These are phyloP conservation scores for Proliferodiscus dingleyae DNA, from an alignment of 2,329 filamentous ascomycete genomes.

Conservation along the genomic window DNA sequence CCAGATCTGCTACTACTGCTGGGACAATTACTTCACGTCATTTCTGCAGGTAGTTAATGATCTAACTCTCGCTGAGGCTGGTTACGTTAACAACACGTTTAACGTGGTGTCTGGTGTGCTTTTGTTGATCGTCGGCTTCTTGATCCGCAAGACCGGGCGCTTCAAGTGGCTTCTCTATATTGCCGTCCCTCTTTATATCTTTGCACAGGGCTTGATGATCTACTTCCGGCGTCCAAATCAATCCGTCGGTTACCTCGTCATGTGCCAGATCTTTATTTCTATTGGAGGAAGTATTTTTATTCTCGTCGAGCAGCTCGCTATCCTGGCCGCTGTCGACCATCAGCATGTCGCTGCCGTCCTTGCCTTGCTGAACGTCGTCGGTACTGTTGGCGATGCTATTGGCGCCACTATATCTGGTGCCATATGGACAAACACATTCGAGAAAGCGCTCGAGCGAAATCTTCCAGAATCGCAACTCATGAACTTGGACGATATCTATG, in stretches of 20 bases:
- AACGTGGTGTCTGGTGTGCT: conserved; percentile 54
- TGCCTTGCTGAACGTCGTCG: conserved; percentile 54
- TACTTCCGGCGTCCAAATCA: conserved; percentile 49
- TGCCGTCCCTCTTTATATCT: conserved; percentile 31
- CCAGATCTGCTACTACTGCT: conserved; percentile 45
- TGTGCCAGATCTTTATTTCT: conserved; percentile 56
- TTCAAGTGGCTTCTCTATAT: conserved; percentile 21
- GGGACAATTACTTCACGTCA: conserved; percentile 52
- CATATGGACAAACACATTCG: conserved; percentile 58
- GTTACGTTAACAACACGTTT: conserved; percentile 32
- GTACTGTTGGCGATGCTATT: conserved; percentile 54
- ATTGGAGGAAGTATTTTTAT: conserved; percentile 52
- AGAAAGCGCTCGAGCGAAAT: neutral
- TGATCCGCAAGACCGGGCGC: conserved; percentile 28
- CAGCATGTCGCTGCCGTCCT: conserved; percentile 58
- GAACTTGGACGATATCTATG: no score
- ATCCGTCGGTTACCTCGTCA: conserved; percentile 49
- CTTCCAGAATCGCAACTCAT: no score
- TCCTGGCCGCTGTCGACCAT: conserved; percentile 53
- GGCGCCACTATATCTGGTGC: conserved; percentile 56
- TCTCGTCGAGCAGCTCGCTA: conserved; percentile 54
- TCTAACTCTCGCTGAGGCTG: conserved; percentile 23
- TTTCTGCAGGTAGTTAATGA: conserved; percentile 51
- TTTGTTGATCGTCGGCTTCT: conserved; percentile 47
- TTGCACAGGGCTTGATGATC: conserved; percentile 53